Evolutionary conservation across 2,329 filamentous ascomycete genomes (phyloP).

Genomic region (Calycina herbarum): DNA sequence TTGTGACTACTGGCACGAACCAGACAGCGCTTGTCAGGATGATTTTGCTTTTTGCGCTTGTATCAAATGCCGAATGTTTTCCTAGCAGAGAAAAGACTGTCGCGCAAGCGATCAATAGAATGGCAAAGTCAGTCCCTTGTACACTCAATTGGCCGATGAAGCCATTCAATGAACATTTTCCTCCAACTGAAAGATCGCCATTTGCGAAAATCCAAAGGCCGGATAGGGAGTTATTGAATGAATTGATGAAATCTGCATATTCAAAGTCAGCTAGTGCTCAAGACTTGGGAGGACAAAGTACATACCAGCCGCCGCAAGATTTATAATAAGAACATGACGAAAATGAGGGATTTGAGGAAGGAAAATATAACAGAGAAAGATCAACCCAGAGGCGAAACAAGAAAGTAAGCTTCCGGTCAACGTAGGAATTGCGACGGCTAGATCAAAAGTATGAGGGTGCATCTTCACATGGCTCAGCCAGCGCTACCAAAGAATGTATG

Average conservation of each 20-base stretch:
- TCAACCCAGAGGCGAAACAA: slow-evolving; percentile 11
- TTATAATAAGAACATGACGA: slow-evolving; percentile 14
- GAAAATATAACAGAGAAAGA: slow-evolving; percentile 14
- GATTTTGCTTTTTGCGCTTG: slow-evolving; percentile 5
- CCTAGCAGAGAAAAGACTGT: slow-evolving; percentile 8
- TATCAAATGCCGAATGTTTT: slow-evolving; percentile 6
- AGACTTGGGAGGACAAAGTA: background rate
- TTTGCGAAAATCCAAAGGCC: slow-evolving; percentile 10
- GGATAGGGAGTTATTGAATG: slow-evolving; percentile 11
- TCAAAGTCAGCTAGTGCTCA: background rate
- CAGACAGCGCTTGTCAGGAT: slow-evolving; percentile 2
- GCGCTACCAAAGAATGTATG: background rate
- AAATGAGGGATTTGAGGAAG: slow-evolving; percentile 17
- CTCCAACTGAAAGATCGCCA: slow-evolving; percentile 2
- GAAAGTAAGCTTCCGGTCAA: slow-evolving; percentile 13
- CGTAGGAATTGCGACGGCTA: slow-evolving; percentile 12
- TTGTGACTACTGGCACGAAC: slow-evolving; percentile 7
- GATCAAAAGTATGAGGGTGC: slow-evolving; percentile 6
- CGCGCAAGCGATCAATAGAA: slow-evolving; percentile 10
- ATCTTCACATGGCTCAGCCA: slow-evolving; percentile 3
- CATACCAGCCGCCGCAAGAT: slow-evolving; percentile 12
- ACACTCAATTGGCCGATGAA: slow-evolving; percentile 12
- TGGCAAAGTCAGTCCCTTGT: slow-evolving; percentile 12
- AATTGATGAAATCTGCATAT: slow-evolving; percentile 7
- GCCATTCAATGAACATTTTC: slow-evolving; percentile 9